Percentiles rank a stretch among this genome's conserved stretches.
These are phyloP conservation scores for Xylariaceae sp. DNA, from an alignment of 2,329 filamentous ascomycete genomes.

Conservation along the genomic window DNA sequence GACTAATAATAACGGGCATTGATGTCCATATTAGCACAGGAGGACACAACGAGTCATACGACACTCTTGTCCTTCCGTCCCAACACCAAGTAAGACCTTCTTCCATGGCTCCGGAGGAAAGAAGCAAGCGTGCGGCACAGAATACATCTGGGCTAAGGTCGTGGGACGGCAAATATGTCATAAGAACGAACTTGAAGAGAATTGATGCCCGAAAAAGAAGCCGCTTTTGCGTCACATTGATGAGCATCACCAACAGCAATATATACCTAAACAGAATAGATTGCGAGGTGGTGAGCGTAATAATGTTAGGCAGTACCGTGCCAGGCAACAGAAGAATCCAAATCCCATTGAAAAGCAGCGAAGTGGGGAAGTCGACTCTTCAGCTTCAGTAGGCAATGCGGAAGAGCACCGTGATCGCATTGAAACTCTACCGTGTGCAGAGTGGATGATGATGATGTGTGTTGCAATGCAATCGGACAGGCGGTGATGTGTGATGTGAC, in stretches of 20 bases:
- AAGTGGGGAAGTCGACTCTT: slow-evolving; percentile 7
- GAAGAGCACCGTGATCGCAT: slow-evolving; percentile 24
- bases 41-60: slow-evolving; percentile 28
- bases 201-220: slow-evolving; percentile 27
- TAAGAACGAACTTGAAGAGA: slow-evolving; percentile 20
- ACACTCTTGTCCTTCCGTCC: slow-evolving; percentile 13
- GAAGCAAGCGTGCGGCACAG: slow-evolving; percentile 23
- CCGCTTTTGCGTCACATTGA: slow-evolving; percentile 14
- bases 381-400: slow-evolving; percentile 13
- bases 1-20: slow-evolving; percentile 27
- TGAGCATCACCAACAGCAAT: slow-evolving; percentile 18
- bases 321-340: neutral
- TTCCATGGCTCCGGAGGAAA: slow-evolving; percentile 18
- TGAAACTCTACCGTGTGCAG: neutral
- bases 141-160: slow-evolving; percentile 18
- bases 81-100: slow-evolving; percentile 18
- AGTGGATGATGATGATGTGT: slow-evolving; percentile 17
- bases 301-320: neutral
- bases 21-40: slow-evolving; percentile 25
- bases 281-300: too few relatives aligned
- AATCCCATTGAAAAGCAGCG: neutral
- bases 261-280: neutral
- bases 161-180: slow-evolving; percentile 24
- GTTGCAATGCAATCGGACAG: slow-evolving; percentile 28
- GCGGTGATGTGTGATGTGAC: slow-evolving; percentile 33